Conservation (phyloP, 1,284 basidiomycete genomes). For the Papiliotrema fonsecae region DNA sequence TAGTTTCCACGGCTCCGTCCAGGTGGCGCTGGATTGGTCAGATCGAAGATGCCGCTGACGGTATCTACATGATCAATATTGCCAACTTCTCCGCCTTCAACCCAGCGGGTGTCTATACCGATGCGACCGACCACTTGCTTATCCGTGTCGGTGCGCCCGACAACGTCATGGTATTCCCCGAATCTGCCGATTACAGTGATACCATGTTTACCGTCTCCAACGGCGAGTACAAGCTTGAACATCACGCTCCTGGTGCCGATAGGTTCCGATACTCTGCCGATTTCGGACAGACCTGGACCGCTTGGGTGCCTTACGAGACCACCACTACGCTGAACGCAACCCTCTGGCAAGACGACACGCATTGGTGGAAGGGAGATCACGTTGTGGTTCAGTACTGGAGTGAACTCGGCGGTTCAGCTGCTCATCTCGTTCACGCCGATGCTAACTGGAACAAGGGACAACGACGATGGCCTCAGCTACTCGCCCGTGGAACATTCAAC, state of each 20-base stretch:
- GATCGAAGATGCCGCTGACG: conserved; percentile 67
- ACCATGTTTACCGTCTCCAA: conserved; percentile 59
- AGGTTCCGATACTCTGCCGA: conserved; percentile 77
- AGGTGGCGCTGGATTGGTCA: conserved; percentile 68
- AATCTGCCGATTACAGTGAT: conserved; percentile 60
- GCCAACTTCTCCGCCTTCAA: conserved; percentile 48
- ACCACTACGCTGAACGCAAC: conserved; percentile 60
- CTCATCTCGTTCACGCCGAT: conserved; percentile 72
- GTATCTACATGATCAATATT: conserved; percentile 68
- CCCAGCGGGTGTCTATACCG: conserved; percentile 22
- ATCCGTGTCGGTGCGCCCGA: conserved; percentile 67
- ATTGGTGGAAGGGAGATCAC: conserved; percentile 78
- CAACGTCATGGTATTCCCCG: conserved; percentile 78
- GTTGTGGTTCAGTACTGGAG: conserved; percentile 87
- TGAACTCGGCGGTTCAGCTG: conserved; percentile 57
- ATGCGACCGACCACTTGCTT: conserved; percentile 63
- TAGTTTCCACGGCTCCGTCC: conserved; percentile 58
- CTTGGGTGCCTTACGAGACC: conserved; percentile 71
- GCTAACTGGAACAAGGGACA: conserved; percentile 55
- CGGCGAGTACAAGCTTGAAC: conserved; percentile 67
- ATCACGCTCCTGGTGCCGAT: conserved; percentile 80
- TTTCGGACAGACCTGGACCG: conserved; percentile 77
- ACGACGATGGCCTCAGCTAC: conserved; percentile 76
- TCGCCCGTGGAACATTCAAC: conserved; percentile 83
- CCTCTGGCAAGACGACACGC: conserved; percentile 54